Base-by-base conservation (phyloP, 257 asterid genomes). In the Solanum tarijense region DNA sequence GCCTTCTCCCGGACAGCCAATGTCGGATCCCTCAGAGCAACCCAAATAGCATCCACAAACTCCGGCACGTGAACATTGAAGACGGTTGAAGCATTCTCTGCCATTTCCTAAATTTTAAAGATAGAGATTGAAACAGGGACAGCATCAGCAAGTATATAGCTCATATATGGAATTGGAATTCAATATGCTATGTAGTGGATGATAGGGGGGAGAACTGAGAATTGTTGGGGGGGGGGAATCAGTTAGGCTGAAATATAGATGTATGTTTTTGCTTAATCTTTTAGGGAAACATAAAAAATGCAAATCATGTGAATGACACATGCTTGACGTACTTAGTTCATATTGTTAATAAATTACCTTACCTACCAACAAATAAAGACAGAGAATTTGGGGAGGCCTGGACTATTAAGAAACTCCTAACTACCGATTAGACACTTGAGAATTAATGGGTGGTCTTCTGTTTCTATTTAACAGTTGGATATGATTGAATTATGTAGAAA, bases 41-140 rank as follows among this genome's bases (percentile, higher is more conserved):
- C 98, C 99, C 99, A 97, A 72, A 97, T 96, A 87, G 98, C 98
- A 90, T 95, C 99, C 87, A 97, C 99, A 94, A 97, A 97, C 87
- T 94, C 98, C 23, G 99, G 92, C 88, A 97, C 98, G 55, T 97
- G 99, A 65, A 97, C 99, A 85, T 97, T 97, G 94, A 97, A 97
- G 29, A 97, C 98, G 46, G 99, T 96, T 76, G 99, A 97, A 68
- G 99, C 99, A 91, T 97, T 97, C 93, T 97, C 99, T 23, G 99
- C 99, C 99, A 96, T 96, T 95, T 96, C 99, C 99, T 96, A 87
- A 91, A 87, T 88, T 88, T 86, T 88, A 86, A 78, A 74, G 72
- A 90, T 87, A 85, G 83, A 85, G 23, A 60, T 34, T 39, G 23
- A 66, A 69, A 76, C 35, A 73, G 66, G 83, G 35, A 75, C 23